Evolutionary conservation across 1,284 basidiomycete species (phyloP), one percentile per base, ranked within the genome.

Genomic region (Sporisorium sorghi): DNA sequence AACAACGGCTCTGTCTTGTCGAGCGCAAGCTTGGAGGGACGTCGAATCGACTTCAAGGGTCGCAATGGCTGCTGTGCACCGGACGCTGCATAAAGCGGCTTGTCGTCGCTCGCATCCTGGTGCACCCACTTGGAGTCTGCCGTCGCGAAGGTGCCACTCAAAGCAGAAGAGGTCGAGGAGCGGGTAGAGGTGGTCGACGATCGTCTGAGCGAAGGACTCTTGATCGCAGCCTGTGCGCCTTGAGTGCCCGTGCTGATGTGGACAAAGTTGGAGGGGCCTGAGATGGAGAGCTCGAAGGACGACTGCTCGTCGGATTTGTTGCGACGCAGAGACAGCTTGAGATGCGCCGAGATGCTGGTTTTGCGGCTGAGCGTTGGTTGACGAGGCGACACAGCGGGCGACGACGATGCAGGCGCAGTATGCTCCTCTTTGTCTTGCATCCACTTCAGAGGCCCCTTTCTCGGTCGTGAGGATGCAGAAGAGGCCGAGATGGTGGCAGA

Each of bases 381-480:
- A 5, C 50, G 49, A 8, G 58, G 40, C 1, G 53, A 44, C 19
- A 30, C 21, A 15, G 49, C 17, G 1, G 61, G 21, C n/a, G 55
- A 21, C n/a, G 55, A 21, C 7, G 58, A 49, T 7, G 53, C 43
- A 11, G 32, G 0, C 0, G 54, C 5, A 19, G 50, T n/a, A n/a
- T 65, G 62, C 62, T 71, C 62, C 44, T 71, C 68, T 32, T 55
- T 65, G 8, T 65, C 68, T 8, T 51, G 50, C 50, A 58, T 60
- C 68, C 68, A 65, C 26, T 55, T 47, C 14, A 61, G 24, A 2
- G 66, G 60, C 1, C 59, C 60, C 24, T 57, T 64, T 26, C 57
- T 40, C 5, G 46, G 14, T n/a, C 60, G 56, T 12, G 48, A 42
- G 6, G 48, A 17, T 7, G 46, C 51, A 11, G 67, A 56, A 14